Conservation (phyloP, 2,329 filamentous ascomycete genomes). For the Paracoccidioides brasiliensis region DNA sequence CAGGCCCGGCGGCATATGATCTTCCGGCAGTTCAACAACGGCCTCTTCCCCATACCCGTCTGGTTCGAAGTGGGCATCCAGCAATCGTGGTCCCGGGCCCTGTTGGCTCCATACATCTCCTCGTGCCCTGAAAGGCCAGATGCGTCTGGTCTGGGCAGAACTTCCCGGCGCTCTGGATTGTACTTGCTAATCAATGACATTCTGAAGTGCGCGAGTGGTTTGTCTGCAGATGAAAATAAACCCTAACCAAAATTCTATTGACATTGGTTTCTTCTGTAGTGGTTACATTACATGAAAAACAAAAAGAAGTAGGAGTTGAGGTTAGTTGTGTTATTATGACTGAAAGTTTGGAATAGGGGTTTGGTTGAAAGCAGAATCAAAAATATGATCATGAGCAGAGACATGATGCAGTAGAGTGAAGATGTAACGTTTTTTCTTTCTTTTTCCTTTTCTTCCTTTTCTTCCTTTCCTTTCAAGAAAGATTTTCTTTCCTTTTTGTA, state of each 20-base stretch:
- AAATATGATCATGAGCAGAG: too few relatives aligned
- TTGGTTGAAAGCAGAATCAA: too few relatives aligned
- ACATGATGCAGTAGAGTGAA: too few relatives aligned
- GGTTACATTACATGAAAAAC: too few relatives aligned
- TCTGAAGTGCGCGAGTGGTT: too few relatives aligned
- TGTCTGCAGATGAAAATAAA: background rate
- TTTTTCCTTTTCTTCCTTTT: too few relatives aligned
- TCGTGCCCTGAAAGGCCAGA: constrained; percentile 59
- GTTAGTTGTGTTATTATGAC: too few relatives aligned
- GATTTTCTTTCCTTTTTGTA: background rate
- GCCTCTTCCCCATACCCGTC: constrained; percentile 66
- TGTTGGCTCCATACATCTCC: constrained; percentile 68
- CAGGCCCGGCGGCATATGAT: constrained; percentile 75
- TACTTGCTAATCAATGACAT: too few relatives aligned
- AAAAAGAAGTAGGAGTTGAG: too few relatives aligned
- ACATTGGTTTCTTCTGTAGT: too few relatives aligned
- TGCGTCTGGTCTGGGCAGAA: constrained; percentile 70
- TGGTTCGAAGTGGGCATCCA: constrained; percentile 72
- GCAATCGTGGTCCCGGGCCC: constrained; percentile 74
- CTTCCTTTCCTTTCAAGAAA: background rate
- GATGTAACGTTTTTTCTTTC: too few relatives aligned
- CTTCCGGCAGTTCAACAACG: constrained; percentile 67
- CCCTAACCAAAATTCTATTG: background rate
- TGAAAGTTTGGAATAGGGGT: too few relatives aligned
- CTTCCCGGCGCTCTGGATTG: constrained; percentile 56